These are phyloP conservation scores for Rhynchosporium secalis DNA, from an alignment of 2,329 filamentous ascomycete genomes.

Conservation along the genomic window DNA sequence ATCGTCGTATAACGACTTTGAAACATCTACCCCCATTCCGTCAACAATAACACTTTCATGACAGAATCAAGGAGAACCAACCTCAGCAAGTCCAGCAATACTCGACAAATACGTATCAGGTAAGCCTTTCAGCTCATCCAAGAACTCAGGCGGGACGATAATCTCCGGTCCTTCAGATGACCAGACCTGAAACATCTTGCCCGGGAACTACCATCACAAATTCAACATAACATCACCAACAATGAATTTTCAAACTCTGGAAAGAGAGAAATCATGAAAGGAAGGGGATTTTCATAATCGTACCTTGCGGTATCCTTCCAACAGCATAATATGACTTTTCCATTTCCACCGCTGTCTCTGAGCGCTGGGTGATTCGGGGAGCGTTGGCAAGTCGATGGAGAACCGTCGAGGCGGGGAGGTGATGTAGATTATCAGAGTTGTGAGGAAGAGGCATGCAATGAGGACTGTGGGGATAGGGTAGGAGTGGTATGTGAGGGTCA, in stretches of 20 bases:
- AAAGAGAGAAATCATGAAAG: not conserved
- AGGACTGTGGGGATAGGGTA: not conserved
- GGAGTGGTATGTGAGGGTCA: not conserved
- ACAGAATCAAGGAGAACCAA: not conserved
- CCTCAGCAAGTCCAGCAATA: not conserved
- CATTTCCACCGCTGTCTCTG: not conserved
- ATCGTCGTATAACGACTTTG: slow-evolving; percentile 3
- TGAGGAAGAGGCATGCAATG: not conserved
- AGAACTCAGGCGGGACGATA: not conserved
- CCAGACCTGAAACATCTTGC: slow-evolving; percentile 4
- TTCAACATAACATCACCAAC: too few species aligned
- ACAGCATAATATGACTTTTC: not conserved
- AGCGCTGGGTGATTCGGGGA: not conserved
- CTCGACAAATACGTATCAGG: not conserved
- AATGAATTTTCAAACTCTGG: too few species aligned
- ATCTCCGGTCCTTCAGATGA: slow-evolving; percentile 5
- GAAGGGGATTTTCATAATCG: not conserved
- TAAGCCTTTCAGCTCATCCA: slow-evolving; percentile 2
- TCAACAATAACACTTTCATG: not conserved
- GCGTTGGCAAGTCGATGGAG: slow-evolving; percentile 1
- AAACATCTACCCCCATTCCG: not conserved
- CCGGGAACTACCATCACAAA: not conserved
- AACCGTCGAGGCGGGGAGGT: not conserved
- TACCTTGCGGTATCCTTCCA: slow-evolving; percentile 5
- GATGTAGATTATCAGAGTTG: not conserved